Evolutionary conservation across 768 basidiomycete genomes (phyloP).

Genomic region (Podaxis mareebaensis): DNA sequence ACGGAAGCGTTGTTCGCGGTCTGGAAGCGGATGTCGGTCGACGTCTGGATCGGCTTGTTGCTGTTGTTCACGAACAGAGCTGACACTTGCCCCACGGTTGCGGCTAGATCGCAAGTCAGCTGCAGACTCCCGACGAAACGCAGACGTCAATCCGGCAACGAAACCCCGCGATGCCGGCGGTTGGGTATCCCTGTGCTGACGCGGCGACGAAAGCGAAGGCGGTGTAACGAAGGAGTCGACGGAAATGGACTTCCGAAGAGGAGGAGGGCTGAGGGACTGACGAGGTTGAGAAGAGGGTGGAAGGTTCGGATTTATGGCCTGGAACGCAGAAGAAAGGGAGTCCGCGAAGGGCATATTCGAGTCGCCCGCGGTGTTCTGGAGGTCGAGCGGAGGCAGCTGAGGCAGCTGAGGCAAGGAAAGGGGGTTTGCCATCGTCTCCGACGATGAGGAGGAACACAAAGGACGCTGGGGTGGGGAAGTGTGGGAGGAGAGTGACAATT

Average conservation of each 20-base stretch:
- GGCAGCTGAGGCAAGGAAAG: constrained; percentile 25
- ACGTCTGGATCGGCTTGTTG: constrained; percentile 48
- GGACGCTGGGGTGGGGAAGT: constrained; percentile 1
- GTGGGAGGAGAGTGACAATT: constrained; percentile 7
- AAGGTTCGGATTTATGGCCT: constrained; percentile 33
- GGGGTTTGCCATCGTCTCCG: constrained; percentile 19
- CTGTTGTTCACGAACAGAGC: constrained; percentile 43
- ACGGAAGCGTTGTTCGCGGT: constrained; percentile 42
- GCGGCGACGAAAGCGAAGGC: neutral
- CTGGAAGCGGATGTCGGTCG: constrained; percentile 47
- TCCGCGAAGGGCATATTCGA: constrained; percentile 39
- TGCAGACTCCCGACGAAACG: constrained; percentile 17
- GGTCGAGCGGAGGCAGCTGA: constrained; percentile 26
- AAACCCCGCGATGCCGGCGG: constrained; percentile 6
- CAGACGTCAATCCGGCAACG: constrained; percentile 11
- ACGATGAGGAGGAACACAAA: neutral
- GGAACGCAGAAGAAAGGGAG: constrained; percentile 43
- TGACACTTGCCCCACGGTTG: constrained; percentile 57
- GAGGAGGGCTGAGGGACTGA: constrained; percentile 27
- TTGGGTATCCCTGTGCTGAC: constrained; percentile 2
- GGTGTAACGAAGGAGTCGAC: constrained; percentile 70
- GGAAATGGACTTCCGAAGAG: constrained; percentile 74
- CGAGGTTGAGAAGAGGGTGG: constrained; percentile 26
- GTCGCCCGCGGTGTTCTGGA: constrained; percentile 20
- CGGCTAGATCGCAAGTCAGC: constrained; percentile 39